Evolutionary conservation across 2,329 filamentous ascomycete species (phyloP), one percentile per base, ranked within the genome.

Genomic region (Pseudogymnoascus sp.): DNA sequence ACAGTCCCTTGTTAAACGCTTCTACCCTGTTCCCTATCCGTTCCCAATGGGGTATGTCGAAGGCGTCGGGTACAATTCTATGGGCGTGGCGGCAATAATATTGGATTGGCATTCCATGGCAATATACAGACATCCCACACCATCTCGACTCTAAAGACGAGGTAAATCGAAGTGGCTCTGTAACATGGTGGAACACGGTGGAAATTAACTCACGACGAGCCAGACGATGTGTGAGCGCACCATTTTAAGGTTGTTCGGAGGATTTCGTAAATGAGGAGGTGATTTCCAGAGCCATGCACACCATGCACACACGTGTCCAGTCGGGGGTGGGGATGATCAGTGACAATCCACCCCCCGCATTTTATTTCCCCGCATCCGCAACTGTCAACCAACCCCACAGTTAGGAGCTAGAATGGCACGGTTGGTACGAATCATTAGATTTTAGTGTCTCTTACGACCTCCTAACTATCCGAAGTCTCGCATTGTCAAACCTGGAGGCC

Each of bases 261-360:
- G 29, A 33, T 55, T 52, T 55, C 49, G 49, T 7, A 55, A 55
- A 55, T 55, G 29, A 55, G 49, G 29, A 55, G 49, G 49, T 19
- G 49, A 8, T 33, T 33, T 33, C 49, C 8, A n/a, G 26, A 33
- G 26, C n/a, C n/a, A 19, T 55, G 29, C 5, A 16, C 26, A 33
- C 29, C 49, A 55, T 19, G 49, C n/a, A 55, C 49, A 33, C 49
- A 55, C 49, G 49, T 55, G 49, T 55, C 29, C 49, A 55, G 49
- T 55, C 16, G 49, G 29, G n/a, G 49, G 26, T 31, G 45, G 49
- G 29, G 49, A 33, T 55, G 49, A 55, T 55, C 49, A 52, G 1
- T 31, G 45, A n/a, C 26, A 52, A 52, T 52, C 45, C 7, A 2
- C 26, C 29, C 45, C 49, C 49, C 49, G 49, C 49, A 55, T 55